Base-by-base conservation (phyloP, 2,329 filamentous ascomycete genomes). In the Fusarium chaquense region DNA sequence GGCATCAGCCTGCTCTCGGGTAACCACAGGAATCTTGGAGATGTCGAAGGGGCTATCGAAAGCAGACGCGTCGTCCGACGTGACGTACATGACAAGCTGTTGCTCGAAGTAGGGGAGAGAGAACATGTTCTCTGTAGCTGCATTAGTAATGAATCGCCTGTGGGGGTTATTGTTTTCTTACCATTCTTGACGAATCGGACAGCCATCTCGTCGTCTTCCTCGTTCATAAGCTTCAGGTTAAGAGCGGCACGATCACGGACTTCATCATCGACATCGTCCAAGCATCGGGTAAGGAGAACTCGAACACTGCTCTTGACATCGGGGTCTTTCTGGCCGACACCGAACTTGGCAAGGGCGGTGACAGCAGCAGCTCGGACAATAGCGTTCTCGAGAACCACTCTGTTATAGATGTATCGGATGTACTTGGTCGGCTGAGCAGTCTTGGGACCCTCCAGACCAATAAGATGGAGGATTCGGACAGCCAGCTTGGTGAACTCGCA, bases 401-500 rank as follows among this genome's bases (percentile, higher is more conserved):
- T 90, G 84, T 99, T 99, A 85, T 99, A 99, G 78, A 99, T 99
- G 81, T 98, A 99, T 61, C 96, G 93, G 74, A 99, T 97, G 80
- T 98, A 99, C 86, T 99, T 98, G 59, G 96, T 98, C 0, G 96
- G 96, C 75, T 98, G 93, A 18, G 93, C 90, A 5, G 95, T 98
- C 83, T 96, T 97, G 69, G 96, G 96, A 1, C 96, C 96, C 83
- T 99, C 96, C 30, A 95, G 87, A 75, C 96, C 96, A 44, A 99
- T 90, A 22, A 99, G 88, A 81, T 99, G 95, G 58, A 99, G 84
- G 74, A 99, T 97, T 64, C 96, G 91, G 49, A 99, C 95, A 32
- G 96, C 95, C 67, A 99, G 86, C 83, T 99, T 99, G 30, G 96
- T 98, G 81, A 98, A 99, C 79, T 99, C 96, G 83, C 96, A 99